Percentiles rank a stretch among this genome's conserved stretches.
Evolutionary conservation across 495 filamentous ascomycete genomes (phyloP).

Genomic region (Trichocladium antarcticum): DNA sequence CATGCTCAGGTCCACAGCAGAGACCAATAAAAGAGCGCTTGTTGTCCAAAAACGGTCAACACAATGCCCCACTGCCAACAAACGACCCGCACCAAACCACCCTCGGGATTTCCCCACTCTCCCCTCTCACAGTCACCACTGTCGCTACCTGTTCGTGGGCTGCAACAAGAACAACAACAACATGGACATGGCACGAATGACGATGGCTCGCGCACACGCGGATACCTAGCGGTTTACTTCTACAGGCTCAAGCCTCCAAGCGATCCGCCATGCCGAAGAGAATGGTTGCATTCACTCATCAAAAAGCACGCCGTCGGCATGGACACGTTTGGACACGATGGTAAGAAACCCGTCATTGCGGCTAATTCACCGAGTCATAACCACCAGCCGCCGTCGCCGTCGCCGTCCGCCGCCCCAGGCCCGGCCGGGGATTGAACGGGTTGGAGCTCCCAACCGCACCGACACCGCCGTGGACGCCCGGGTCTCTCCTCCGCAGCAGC

Average conservation of each 20-base stretch:
- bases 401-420: not conserved
- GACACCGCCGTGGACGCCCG: not conserved
- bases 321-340: no score
- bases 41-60: not conserved
- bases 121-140: no score
- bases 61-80: not conserved
- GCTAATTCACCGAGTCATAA: not conserved
- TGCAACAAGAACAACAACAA: not conserved
- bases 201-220: no score
- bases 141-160: not conserved
- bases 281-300: no score
- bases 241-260: no score
- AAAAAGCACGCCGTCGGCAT: no score
- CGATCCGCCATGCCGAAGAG: no score
- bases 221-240: no score
- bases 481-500: not conserved
- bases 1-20: not conserved
- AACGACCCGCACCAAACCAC: no score
- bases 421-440: not conserved
- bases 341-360: no score
- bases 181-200: not conserved
- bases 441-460: constrained; percentile 1
- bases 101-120: no score
- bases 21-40: not conserved
- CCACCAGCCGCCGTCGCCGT: not conserved